phyloP scores from a whole-genome alignment of 192 early-diverging fungal genomes.

The Dimargaris cristalligena region DNA sequence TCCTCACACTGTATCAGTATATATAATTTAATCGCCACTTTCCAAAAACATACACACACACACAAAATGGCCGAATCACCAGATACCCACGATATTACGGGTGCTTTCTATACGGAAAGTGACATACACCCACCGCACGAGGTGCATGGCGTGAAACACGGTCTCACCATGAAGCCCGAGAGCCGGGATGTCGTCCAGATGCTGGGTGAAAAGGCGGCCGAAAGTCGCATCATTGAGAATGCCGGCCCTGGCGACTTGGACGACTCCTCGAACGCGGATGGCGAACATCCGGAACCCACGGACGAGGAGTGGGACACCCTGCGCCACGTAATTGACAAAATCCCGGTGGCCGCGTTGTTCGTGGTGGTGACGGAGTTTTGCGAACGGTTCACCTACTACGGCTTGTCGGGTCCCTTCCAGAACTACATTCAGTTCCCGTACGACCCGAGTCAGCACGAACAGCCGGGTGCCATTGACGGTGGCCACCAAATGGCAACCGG shows the following conservation, averaged over 20 bases:
- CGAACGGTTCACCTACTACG: constrained; percentile 47
- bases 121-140: too few species aligned
- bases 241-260: constrained; percentile 4
- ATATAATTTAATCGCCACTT: too few species aligned
- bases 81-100: too few species aligned
- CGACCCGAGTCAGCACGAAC: constrained; percentile 18
- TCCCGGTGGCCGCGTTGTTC: constrained; percentile 38
- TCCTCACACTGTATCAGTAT: too few species aligned
- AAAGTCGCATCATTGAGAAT: background rate
- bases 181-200: background rate
- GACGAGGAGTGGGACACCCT: constrained; percentile 34
- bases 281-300: constrained; percentile 33
- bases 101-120: too few species aligned
- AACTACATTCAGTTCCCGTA: constrained; percentile 41
- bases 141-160: too few species aligned
- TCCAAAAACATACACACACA: too few species aligned
- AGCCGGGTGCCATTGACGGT: constrained; percentile 32
- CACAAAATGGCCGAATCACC: too few species aligned
- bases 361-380: constrained; percentile 41
- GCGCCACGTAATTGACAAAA: constrained; percentile 34
- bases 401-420: constrained; percentile 37
- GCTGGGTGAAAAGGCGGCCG: background rate
- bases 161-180: too few species aligned
- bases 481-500: constrained; percentile 38
- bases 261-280: constrained; percentile 21